Percentiles rank a stretch among this genome's conserved stretches.
Conservation (phyloP, 306 rosid species). For the Trichosanthes cucumerina region DNA sequence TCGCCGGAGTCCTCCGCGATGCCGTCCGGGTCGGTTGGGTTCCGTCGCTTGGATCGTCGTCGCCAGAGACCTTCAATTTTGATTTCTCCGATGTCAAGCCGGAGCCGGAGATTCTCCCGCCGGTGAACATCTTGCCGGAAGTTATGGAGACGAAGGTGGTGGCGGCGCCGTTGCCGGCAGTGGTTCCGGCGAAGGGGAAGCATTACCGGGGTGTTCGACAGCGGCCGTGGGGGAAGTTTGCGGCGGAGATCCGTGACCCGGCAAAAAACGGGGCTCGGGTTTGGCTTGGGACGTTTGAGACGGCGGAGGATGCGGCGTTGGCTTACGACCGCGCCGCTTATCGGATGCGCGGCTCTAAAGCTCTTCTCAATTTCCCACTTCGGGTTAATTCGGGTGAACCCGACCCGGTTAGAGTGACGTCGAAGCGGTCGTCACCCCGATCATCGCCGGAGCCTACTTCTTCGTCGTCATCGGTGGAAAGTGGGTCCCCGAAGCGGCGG, state of each 20-base stretch:
- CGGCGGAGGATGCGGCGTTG: slow-evolving; percentile 62
- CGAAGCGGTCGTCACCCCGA: slow-evolving; percentile 26
- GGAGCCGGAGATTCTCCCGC: slow-evolving; percentile 25
- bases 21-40: slow-evolving; percentile 68
- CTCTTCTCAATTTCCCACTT: slow-evolving; percentile 48
- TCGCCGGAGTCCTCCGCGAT: slow-evolving; percentile 58
- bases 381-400: slow-evolving; percentile 52
- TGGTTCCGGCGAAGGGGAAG: slow-evolving; percentile 37
- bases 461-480: slow-evolving; percentile 19
- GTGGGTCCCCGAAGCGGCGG: slow-evolving; percentile 23
- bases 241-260: slow-evolving; percentile 71
- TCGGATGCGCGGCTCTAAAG: slow-evolving; percentile 54
- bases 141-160: not conserved
- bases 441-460: slow-evolving; percentile 16
- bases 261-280: slow-evolving; percentile 54
- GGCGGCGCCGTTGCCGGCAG: slow-evolving; percentile 3
- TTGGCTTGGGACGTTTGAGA: slow-evolving; percentile 60
- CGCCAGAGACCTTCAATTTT: slow-evolving; percentile 17
- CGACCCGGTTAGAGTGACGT: slow-evolving; percentile 45
- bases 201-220: slow-evolving; percentile 60
- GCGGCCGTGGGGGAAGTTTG: slow-evolving; percentile 68
- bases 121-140: not conserved
- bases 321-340: slow-evolving; percentile 65
- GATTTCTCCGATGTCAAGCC: slow-evolving; percentile 17
- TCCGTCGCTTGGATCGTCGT: slow-evolving; percentile 35